These are phyloP conservation scores for Priceomyces fermenticarens DNA, from an alignment of 805 yeast genomes.

Conservation along the genomic window DNA sequence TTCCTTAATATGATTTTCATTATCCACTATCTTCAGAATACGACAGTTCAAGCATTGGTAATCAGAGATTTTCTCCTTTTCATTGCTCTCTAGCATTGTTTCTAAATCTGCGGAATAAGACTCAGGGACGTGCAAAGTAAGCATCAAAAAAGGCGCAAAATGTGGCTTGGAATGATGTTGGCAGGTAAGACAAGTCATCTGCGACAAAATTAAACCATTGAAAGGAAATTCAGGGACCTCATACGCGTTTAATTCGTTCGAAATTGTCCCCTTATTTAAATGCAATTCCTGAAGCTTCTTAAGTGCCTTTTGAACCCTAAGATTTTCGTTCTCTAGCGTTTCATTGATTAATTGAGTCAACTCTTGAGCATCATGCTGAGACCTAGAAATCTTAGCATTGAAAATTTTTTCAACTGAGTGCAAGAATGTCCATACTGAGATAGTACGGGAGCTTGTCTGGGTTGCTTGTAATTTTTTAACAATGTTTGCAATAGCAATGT, in stretches of 20 bases:
- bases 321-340: conserved; percentile 66
- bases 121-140: conserved; percentile 76
- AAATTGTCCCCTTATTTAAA: not conserved
- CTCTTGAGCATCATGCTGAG: conserved; percentile 96
- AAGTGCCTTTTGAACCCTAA: conserved; percentile 35
- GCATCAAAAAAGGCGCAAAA: conserved; percentile 61
- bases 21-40: conserved; percentile 24
- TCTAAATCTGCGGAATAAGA: conserved; percentile 42
- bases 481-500: conserved; percentile 52
- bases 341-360: conserved; percentile 78
- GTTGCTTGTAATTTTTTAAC: conserved; percentile 62
- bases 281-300: conserved; percentile 13
- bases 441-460: conserved; percentile 46
- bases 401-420: conserved; percentile 70
- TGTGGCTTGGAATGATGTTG: conserved; percentile 55
- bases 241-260: conserved; percentile 10
- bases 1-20: conserved; percentile 24
- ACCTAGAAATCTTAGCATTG: conserved; percentile 65
- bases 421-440: conserved; percentile 78
- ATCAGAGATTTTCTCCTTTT: conserved; percentile 68
- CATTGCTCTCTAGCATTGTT: conserved; percentile 53
- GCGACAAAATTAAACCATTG: conserved; percentile 61
- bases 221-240: conserved; percentile 69
- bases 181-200: conserved; percentile 70
- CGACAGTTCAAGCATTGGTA: conserved; percentile 80